Percentiles rank a stretch among this genome's conserved stretches.
These are phyloP conservation scores for Cajanus cajan DNA, from an alignment of 306 rosid species.

Conservation along the genomic window DNA sequence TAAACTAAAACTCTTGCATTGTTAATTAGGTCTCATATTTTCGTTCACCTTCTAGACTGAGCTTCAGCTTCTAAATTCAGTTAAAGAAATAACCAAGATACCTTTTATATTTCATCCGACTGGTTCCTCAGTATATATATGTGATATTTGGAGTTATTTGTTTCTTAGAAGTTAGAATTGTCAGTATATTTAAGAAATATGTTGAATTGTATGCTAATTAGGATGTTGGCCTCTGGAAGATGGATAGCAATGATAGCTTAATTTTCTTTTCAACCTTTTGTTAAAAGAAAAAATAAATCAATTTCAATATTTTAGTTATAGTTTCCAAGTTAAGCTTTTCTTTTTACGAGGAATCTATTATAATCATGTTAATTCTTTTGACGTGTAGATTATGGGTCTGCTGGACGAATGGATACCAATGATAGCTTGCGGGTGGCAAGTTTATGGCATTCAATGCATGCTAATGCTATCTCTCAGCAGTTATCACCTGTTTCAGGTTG, in stretches of 20 bases:
- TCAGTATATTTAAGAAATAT: slow-evolving; percentile 6
- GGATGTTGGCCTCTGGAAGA: neutral
- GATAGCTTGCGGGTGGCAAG: slow-evolving; percentile 95
- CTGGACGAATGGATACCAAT: slow-evolving; percentile 91
- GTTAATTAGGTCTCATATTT: neutral
- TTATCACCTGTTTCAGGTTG: slow-evolving; percentile 77
- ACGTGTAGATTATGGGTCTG: slow-evolving; percentile 67
- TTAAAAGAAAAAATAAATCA: neutral
- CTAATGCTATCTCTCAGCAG: slow-evolving; percentile 96
- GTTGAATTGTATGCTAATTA: neutral
- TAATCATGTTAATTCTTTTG: neutral
- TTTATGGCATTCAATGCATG: slow-evolving; percentile 98
- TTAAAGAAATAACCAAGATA: neutral
- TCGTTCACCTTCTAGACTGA: neutral
- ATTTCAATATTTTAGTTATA: neutral
- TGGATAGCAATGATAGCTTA: neutral
- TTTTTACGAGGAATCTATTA: neutral
- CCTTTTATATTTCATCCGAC: neutral
- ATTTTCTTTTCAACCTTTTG: neutral
- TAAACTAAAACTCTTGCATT: neutral
- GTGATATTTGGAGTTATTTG: neutral
- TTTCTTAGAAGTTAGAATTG: neutral
- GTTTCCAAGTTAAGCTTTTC: neutral
- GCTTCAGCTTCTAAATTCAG: neutral
- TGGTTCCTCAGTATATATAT: neutral